Evolutionary conservation across 148 eudicot species (phyloP), one percentile per base, ranked within the genome.

Genomic region (Rhododendron williamsianum): DNA sequence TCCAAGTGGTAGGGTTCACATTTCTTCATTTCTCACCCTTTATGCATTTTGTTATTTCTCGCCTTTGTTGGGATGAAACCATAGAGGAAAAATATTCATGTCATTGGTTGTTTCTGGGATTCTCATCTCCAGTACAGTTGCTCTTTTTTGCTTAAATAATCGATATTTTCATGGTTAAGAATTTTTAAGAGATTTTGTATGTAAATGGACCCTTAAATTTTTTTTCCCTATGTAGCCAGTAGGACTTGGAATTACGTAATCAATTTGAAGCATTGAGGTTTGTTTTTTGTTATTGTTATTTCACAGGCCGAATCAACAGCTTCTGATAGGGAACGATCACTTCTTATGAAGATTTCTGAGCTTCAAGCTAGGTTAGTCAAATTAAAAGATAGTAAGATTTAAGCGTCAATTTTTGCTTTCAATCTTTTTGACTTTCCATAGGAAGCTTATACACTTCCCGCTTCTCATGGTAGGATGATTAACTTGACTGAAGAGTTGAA

Each of bases 281-380:
- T 30, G 6, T 41, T 48, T 48, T 12, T 51, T 51, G 15, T 81
- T 38, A 6, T 60, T 41, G 73, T 54, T 33, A 76, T 80, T 71
- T 89, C 82, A 72, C 96, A 97, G 99, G 93, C 87, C 65, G 99
- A 95, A 86, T 77, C 89, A 78, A 87, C 88, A 76, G 89, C 87
- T 91, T 91, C 99, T 80, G 98, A 96, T 82, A 95, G 94, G 92
- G 98, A 94, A 83, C 92, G 92, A 13, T 84, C 92, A 85, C 93
- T 97, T 87, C 89, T 92, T 77, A 35, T 80, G 86, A 93, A 90
- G 93, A 95, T 97, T 85, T 91, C 95, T 30, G 98, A 95, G 83
- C 99, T 96, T 81, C 96, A 97, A 90, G 86, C 98, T 76, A 94
- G 99, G 99, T 95, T 80, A 21, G 87, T 88, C 78, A 67, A 60